Evolutionary conservation across 129 eudicot species (phyloP).

Genomic region (Escallonia herrerae): DNA sequence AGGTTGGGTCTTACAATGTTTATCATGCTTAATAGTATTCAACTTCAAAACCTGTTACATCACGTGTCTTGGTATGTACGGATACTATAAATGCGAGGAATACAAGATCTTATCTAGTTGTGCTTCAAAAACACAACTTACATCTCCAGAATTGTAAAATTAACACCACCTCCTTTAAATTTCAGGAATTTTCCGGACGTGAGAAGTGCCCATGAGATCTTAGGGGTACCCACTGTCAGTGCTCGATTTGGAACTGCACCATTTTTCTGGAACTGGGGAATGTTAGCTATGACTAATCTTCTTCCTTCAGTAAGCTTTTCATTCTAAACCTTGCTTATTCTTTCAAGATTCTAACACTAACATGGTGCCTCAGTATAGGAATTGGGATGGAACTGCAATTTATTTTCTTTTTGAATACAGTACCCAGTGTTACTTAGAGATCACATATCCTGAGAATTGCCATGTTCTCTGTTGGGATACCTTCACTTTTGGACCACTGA

Average conservation of each 20-base stretch:
- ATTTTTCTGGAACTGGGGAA: conserved; percentile 98
- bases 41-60: too few species aligned
- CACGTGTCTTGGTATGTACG: too few species aligned
- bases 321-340: not conserved
- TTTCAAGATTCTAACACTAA: not conserved
- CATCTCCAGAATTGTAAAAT: not conserved
- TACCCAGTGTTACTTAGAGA: too few species aligned
- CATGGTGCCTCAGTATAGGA: too few species aligned
- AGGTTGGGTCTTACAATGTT: too few species aligned
- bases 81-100: too few species aligned
- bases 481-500: too few species aligned
- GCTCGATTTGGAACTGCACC: conserved; percentile 98
- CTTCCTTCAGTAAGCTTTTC: conserved; percentile 54
- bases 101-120: not conserved
- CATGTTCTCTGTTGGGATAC: too few species aligned
- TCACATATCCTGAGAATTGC: too few species aligned
- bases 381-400: too few species aligned
- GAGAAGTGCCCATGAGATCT: conserved; percentile 62
- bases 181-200: conserved; percentile 93
- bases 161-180: not conserved
- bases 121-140: not conserved
- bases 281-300: conserved; percentile 69
- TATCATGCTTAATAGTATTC: too few species aligned
- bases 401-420: too few species aligned
- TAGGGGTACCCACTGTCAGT: conserved; percentile 88